Evolutionary conservation across 805 yeast species (phyloP).

Genomic region (Blastobotrys terrestris): DNA sequence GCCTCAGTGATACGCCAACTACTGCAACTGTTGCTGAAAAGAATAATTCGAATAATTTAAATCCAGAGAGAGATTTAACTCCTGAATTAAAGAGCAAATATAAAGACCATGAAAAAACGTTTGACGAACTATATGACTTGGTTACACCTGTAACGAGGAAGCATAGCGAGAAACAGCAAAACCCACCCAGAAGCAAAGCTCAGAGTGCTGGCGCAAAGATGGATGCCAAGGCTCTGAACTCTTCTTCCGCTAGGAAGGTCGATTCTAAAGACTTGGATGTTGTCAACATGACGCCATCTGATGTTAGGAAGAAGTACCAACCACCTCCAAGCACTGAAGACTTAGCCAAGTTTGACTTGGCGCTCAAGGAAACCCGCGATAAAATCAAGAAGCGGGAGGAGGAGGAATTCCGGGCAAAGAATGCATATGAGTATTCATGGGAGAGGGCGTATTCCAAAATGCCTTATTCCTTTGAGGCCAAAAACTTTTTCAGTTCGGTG

Average conservation of each 20-base stretch:
- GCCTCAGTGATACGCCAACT: too few species aligned
- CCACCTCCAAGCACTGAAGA: not conserved
- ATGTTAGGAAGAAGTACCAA: not conserved
- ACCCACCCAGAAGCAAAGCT: not conserved
- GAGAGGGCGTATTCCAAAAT: constrained; percentile 27
- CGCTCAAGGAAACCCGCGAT: constrained; percentile 39
- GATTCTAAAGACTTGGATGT: not conserved
- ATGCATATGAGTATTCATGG: constrained; percentile 49
- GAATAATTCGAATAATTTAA: not conserved
- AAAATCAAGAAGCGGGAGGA: constrained; percentile 38
- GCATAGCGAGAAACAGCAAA: not conserved
- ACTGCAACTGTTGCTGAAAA: too few species aligned
- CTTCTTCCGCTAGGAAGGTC: not conserved
- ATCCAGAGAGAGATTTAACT: not conserved
- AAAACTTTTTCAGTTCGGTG: constrained; percentile 38
- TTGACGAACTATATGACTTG: not conserved
- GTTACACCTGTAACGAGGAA: not conserved
- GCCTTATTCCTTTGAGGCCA: constrained; percentile 36
- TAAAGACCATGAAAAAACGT: not conserved
- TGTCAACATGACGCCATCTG: not conserved
- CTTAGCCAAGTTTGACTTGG: constrained; percentile 34
- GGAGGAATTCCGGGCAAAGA: constrained; percentile 40
- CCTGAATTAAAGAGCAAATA: not conserved
- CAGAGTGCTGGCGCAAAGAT: not conserved
- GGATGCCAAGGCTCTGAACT: not conserved